Conservation (phyloP, 768 basidiomycete species). For the Termitomyces sp. region DNA sequence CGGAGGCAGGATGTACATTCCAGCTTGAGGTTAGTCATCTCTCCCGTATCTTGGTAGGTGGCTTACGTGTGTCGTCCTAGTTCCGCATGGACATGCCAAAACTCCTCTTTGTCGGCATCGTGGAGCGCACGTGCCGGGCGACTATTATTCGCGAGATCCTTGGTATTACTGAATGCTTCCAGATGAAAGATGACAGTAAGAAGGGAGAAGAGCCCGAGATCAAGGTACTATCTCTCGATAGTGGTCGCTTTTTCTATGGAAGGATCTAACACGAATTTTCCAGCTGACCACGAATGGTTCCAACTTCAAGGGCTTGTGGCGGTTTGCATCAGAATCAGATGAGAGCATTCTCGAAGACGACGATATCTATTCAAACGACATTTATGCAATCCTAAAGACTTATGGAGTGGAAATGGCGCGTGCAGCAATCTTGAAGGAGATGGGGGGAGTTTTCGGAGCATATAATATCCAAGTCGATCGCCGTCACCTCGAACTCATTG, state of each 20-base stretch:
- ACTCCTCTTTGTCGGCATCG: slow-evolving; percentile 86
- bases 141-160: slow-evolving; percentile 89
- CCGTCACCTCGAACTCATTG: slow-evolving; percentile 93
- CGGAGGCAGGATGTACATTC: slow-evolving; percentile 63
- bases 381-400: slow-evolving; percentile 83
- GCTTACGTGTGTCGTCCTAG: slow-evolving; percentile 32
- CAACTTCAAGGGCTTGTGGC: slow-evolving; percentile 88
- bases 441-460: slow-evolving; percentile 86
- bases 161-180: slow-evolving; percentile 85
- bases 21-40: slow-evolving; percentile 64
- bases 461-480: slow-evolving; percentile 96
- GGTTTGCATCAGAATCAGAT: slow-evolving; percentile 48
- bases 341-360: slow-evolving; percentile 70
- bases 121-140: slow-evolving; percentile 81
- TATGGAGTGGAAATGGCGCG: slow-evolving; percentile 98
- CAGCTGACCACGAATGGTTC: slow-evolving; percentile 90
- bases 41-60: not conserved
- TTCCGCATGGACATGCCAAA: slow-evolving; percentile 88
- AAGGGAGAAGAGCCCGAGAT: slow-evolving; percentile 42
- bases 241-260: not conserved
- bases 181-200: slow-evolving; percentile 54
- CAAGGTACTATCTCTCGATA: slow-evolving; percentile 32
- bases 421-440: slow-evolving; percentile 84
- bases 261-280: slow-evolving; percentile 7
- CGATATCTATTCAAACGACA: slow-evolving; percentile 89